phyloP scores from a whole-genome alignment of 768 basidiomycete genomes.

The Auricularia cornea region DNA sequence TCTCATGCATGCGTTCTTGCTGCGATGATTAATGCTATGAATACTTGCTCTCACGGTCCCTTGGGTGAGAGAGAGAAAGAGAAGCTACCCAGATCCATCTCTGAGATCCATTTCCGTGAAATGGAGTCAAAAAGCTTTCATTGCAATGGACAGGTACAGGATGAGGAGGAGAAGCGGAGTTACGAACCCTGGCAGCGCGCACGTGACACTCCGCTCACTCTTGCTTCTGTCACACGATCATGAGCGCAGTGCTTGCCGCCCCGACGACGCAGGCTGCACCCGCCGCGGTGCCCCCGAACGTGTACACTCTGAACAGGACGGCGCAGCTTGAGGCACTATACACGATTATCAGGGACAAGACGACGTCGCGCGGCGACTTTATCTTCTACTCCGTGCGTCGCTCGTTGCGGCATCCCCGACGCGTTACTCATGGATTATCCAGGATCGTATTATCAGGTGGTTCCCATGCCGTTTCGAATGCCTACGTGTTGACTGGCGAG shows the following conservation, averaged over 20 bases:
- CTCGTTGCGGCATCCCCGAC: constrained; percentile 30
- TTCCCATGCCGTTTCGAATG: background rate
- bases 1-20: no score
- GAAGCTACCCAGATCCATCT: no score
- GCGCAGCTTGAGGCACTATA: constrained; percentile 91
- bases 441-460: background rate
- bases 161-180: no score
- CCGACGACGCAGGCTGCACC: constrained; percentile 29
- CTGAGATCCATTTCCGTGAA: no score
- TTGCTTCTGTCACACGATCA: background rate
- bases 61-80: no score
- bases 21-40: no score
- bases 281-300: constrained; percentile 58
- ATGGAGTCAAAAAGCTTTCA: no score
- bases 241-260: background rate
- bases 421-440: background rate
- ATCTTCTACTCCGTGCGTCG: constrained; percentile 90
- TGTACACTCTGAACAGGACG: constrained; percentile 84
- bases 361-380: constrained; percentile 87
- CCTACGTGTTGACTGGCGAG: background rate
- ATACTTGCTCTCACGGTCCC: no score
- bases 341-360: constrained; percentile 87
- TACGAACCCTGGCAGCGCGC: no score
- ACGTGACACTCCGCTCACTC: background rate
- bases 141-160: no score